These are phyloP conservation scores for Solanum appendiculatum DNA, from an alignment of 257 asterid species.

Conservation along the genomic window DNA sequence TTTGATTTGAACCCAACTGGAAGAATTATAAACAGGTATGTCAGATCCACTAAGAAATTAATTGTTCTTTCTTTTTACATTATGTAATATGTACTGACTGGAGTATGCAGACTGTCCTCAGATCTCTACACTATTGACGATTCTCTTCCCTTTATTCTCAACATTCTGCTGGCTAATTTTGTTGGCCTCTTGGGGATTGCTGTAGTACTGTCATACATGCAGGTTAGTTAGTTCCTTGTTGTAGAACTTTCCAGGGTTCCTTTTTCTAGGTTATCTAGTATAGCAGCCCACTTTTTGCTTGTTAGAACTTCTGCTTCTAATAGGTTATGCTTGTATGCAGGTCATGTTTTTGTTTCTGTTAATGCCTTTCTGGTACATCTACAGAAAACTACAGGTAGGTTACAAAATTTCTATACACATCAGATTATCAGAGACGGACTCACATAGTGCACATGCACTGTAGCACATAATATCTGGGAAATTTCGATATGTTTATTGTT, in stretches of 20 bases:
- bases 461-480: neutral
- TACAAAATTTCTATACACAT: slow-evolving; percentile 4
- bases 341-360: slow-evolving; percentile 61
- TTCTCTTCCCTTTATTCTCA: slow-evolving; percentile 95
- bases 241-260: neutral
- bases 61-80: neutral
- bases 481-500: neutral
- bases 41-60: slow-evolving; percentile 1
- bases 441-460: neutral
- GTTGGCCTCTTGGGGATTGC: slow-evolving; percentile 84
- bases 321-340: slow-evolving; percentile 26
- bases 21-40: slow-evolving; percentile 90
- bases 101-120: slow-evolving; percentile 66
- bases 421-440: neutral
- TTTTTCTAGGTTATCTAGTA: neutral
- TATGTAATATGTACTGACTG: slow-evolving; percentile 17
- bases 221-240: slow-evolving; percentile 28
- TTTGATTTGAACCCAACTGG: slow-evolving; percentile 88
- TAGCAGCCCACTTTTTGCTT: neutral
- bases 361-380: slow-evolving; percentile 79
- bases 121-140: slow-evolving; percentile 94
- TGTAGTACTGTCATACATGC: slow-evolving; percentile 67
- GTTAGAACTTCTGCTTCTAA: neutral
- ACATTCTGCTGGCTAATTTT: slow-evolving; percentile 87
- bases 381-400: slow-evolving; percentile 73